Percentiles rank a stretch among this genome's conserved stretches.
Conservation (phyloP, 805 yeast species). For the Ogataea wickerhamii region DNA sequence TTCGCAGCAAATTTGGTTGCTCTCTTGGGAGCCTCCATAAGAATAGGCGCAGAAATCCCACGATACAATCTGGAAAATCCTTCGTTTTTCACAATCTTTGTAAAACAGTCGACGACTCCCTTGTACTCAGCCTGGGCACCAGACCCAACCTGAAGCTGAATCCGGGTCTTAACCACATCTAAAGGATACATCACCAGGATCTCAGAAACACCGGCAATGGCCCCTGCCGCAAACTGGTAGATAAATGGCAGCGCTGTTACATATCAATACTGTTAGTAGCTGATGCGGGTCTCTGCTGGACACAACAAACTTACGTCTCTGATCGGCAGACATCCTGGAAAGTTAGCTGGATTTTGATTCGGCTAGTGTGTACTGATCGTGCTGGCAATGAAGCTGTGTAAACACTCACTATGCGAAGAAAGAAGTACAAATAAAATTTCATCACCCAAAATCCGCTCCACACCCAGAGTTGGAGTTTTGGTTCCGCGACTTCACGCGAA, state of each 20-base stretch:
- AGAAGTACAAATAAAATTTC: no score
- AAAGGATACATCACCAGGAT: conserved; percentile 93
- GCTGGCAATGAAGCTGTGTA: no score
- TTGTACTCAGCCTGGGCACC: conserved; percentile 59
- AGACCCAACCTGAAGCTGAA: conserved; percentile 72
- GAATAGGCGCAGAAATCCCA: conserved; percentile 93
- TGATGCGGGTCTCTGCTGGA: no score
- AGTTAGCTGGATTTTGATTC: neutral
- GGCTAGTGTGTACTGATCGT: no score
- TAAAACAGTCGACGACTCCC: conserved; percentile 81
- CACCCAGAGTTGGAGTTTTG: no score
- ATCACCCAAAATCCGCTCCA: no score
- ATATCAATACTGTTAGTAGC: no score
- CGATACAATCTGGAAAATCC: conserved; percentile 82
- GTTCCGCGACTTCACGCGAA: no score
- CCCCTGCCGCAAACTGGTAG: conserved; percentile 85
- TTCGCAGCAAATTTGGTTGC: conserved; percentile 98
- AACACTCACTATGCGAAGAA: no score
- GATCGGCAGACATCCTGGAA: conserved; percentile 13
- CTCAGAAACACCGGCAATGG: conserved; percentile 98
- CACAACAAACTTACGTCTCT: conserved; percentile 19
- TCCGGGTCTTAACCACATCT: conserved; percentile 95
- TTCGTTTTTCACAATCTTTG: conserved; percentile 80
- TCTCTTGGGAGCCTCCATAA: conserved; percentile 99
- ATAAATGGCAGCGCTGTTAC: conserved; percentile 72